Evolutionary conservation across 192 early-diverging fungal species (phyloP), one percentile per base, ranked within the genome.

Genomic region (Linnemannia schmuckeri): DNA sequence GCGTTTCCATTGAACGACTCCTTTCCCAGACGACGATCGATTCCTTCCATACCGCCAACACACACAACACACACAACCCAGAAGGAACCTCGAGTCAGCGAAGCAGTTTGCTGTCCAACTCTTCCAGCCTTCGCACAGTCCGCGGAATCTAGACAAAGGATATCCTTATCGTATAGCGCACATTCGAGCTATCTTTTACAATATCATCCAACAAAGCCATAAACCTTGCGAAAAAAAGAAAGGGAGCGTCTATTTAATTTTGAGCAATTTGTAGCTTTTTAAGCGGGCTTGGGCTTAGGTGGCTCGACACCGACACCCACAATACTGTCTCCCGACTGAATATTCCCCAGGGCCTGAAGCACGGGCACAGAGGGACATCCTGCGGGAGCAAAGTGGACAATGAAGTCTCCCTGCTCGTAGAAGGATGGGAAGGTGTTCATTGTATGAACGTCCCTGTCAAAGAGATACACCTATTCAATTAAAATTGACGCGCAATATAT

Each of bases 321-420:
- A 22, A 68, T 69, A 44, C 82, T 88, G 37, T 88, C 77, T 0
- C 82, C 80, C 10, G 52, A 47, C 41, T 75, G 74, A n/a, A 91
- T 80, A 35, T 77, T 86, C 7, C 71, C 44, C 70, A 90, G 75
- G 10, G 90, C 89, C n/a, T 84, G 79, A 15, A 93, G 38, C 0
- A 91, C 88, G 0, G 89, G 89, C 7, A 86, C 87, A 35, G 85
- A 87, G 6, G 92, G 92, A 70, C 92, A 93, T 38, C 86, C 89
- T 54, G 89, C 91, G 1, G 92, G 92, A 0, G 92, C 92, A 80
- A 90, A 93, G 75, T 93, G 92, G 35, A 93, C 88, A 13, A 93
- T 86, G 79, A 93, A 93, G 70, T 93, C 89, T 27, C 90, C 90
- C 6, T 78, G 47, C 13, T 83, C 13, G 68, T 92, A 93, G 30